Evolutionary conservation across 2,329 filamentous ascomycete genomes (phyloP).

Genomic region (Clarireedia sp.): DNA sequence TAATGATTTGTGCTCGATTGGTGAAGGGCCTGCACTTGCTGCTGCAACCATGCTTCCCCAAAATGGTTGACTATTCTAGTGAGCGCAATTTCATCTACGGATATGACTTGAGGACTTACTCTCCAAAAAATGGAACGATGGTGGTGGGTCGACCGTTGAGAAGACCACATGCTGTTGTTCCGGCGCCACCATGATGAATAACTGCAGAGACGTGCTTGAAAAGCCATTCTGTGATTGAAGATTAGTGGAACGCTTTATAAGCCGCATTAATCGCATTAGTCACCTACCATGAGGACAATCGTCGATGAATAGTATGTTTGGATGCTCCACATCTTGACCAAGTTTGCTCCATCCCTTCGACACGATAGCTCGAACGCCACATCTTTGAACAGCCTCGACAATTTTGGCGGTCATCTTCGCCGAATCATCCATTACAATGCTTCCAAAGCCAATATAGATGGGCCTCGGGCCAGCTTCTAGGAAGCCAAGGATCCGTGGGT

Average conservation of each 20-base stretch:
- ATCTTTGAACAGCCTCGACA: constrained; percentile 55
- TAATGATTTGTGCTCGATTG: constrained; percentile 61
- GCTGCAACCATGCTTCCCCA: constrained; percentile 64
- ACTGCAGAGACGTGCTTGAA: constrained; percentile 50
- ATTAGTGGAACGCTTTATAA: too few relatives aligned
- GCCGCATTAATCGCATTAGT: background rate
- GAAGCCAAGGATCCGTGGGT: constrained; percentile 34
- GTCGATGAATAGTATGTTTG: constrained; percentile 62
- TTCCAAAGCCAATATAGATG: constrained; percentile 69
- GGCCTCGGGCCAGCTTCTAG: constrained; percentile 48
- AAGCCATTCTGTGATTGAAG: constrained; percentile 47
- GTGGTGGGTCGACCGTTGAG: constrained; percentile 65
- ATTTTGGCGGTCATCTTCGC: constrained; percentile 61
- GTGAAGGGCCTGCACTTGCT: constrained; percentile 56
- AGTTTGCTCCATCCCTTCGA: constrained; percentile 70
- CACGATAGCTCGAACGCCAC: constrained; percentile 62
- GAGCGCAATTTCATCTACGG: background rate
- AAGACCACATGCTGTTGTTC: constrained; percentile 59
- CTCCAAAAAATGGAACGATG: constrained; percentile 62
- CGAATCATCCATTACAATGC: constrained; percentile 66
- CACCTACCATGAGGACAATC: constrained; percentile 55
- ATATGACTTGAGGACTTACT: constrained; percentile 27
- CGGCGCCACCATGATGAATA: constrained; percentile 1
- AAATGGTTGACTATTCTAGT: constrained; percentile 48
- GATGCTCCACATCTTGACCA: constrained; percentile 45